A percentile compares a stretch with the other conserved stretches of the same genome.
Evolutionary conservation across 2,329 filamentous ascomycete genomes (phyloP).

Genomic region (Sporothrix inflata): DNA sequence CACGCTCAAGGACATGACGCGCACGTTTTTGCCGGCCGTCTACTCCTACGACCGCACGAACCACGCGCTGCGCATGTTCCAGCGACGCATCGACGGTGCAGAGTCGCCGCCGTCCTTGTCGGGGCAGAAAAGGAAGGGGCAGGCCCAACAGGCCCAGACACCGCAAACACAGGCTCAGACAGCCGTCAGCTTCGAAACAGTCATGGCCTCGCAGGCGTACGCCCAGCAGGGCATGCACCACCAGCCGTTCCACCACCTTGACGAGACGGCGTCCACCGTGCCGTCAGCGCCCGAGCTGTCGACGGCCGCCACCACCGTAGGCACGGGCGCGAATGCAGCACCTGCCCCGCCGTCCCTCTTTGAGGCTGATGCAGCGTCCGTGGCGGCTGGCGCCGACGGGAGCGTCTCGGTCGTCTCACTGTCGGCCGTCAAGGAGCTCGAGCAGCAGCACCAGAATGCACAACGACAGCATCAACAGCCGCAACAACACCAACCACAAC

Average conservation of each 20-base stretch:
- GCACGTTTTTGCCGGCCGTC: slow-evolving; percentile 27
- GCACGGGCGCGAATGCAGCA: not conserved
- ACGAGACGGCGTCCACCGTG: slow-evolving; percentile 10
- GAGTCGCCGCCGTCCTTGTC: slow-evolving; percentile 4
- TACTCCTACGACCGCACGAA: slow-evolving; percentile 21
- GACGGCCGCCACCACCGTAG: not conserved
- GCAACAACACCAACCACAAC: not conserved
- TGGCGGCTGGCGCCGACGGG: not conserved
- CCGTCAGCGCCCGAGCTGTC: not conserved
- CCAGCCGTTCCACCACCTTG: not conserved
- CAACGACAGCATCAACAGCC: not conserved
- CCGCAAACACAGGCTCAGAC: not conserved
- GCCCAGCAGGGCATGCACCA: not conserved
- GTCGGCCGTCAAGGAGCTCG: not conserved
- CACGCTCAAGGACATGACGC: slow-evolving; percentile 30
- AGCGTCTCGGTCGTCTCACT: not conserved
- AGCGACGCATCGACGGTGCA: slow-evolving; percentile 26
- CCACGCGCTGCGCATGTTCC: slow-evolving; percentile 23
- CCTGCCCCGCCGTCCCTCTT: not conserved
- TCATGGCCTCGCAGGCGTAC: not conserved
- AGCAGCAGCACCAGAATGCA: not conserved
- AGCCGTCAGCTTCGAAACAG: not conserved
- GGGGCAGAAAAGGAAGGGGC: not conserved
- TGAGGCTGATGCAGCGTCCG: not conserved
- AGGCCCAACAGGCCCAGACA: not conserved